phyloP scores from a whole-genome alignment of 2,329 filamentous ascomycete species.

The Cladosporium sp. region DNA sequence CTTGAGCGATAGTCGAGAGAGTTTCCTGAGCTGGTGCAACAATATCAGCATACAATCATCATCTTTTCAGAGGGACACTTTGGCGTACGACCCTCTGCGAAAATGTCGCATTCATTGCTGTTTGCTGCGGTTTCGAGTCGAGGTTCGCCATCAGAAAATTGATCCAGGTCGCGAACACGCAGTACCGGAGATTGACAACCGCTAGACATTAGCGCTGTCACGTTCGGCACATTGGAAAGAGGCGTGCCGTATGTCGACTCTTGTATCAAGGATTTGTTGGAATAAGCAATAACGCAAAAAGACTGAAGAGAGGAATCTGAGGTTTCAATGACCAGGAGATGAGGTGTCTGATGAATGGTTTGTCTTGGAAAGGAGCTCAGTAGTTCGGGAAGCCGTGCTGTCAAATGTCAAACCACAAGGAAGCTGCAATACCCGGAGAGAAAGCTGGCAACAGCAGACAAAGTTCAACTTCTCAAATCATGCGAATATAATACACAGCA shows the following conservation, averaged over 20 bases:
- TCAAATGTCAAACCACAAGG: not conserved
- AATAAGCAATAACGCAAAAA: not conserved
- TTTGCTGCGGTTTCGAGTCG: not conserved
- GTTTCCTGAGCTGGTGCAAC: slow-evolving; percentile 1
- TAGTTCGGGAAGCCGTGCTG: not conserved
- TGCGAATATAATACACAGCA: slow-evolving; percentile 13
- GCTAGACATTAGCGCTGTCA: slow-evolving; percentile 4
- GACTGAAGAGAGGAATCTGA: not conserved
- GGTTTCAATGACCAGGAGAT: not conserved
- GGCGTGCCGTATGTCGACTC: no score
- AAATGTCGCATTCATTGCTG: not conserved
- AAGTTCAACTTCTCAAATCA: not conserved
- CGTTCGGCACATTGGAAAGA: not conserved
- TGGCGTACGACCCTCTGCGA: not conserved
- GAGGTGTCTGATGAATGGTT: not conserved
- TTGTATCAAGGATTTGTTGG: not conserved
- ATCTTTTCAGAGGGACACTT: no score
- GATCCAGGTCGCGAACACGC: slow-evolving; percentile 1
- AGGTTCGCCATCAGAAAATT: not conserved
- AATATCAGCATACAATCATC: not conserved
- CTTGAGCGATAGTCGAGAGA: slow-evolving; percentile 1
- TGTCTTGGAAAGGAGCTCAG: not conserved
- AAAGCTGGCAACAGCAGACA: not conserved
- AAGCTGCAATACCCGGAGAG: not conserved
- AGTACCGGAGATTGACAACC: slow-evolving; percentile 6